phyloP scores from a whole-genome alignment of 345 rosid species.

The Pelargonium nanum region DNA sequence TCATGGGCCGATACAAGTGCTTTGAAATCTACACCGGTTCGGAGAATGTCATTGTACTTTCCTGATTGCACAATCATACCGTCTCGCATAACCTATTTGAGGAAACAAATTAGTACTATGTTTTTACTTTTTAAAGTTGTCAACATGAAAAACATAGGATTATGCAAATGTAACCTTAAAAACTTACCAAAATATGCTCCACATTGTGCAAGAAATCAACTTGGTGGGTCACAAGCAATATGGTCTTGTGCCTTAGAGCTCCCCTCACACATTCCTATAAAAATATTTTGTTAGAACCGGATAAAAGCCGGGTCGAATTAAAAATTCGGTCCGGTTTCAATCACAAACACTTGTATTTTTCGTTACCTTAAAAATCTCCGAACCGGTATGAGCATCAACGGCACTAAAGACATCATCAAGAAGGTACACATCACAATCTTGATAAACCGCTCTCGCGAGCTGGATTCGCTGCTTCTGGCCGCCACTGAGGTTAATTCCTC shows the following conservation, averaged over 20 bases:
- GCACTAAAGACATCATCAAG: slow-evolving; percentile 94
- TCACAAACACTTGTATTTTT: too few species aligned
- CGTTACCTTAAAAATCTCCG: slow-evolving; percentile 85
- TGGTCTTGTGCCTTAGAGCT: slow-evolving; percentile 68
- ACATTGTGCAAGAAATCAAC: slow-evolving; percentile 89
- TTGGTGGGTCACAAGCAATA: slow-evolving; percentile 89
- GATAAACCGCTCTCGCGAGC: slow-evolving; percentile 88
- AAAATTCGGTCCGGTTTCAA: too few species aligned
- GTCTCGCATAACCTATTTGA: slow-evolving; percentile 96
- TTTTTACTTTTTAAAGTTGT: too few species aligned
- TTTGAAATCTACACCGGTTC: slow-evolving; percentile 57
- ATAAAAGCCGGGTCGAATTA: too few species aligned
- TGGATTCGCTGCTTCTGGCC: slow-evolving; percentile 97
- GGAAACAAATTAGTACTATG: too few species aligned
- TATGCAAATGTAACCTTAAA: too few species aligned
- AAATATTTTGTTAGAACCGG: too few species aligned
- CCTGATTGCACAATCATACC: slow-evolving; percentile 86
- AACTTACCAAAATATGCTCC: slow-evolving; percentile 61
- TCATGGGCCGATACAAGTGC: slow-evolving; percentile 84
- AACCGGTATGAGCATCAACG: slow-evolving; percentile 95
- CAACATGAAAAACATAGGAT: too few species aligned
- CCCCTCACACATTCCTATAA: slow-evolving; percentile 95
- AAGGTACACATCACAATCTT: slow-evolving; percentile 75
- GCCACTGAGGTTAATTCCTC: slow-evolving; percentile 93
- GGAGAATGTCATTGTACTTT: slow-evolving; percentile 48